A percentile compares a stretch with the other conserved stretches of the same genome.
Evolutionary conservation across 129 eudicot species (phyloP).

Genomic region (Saposhnikovia divaricata): DNA sequence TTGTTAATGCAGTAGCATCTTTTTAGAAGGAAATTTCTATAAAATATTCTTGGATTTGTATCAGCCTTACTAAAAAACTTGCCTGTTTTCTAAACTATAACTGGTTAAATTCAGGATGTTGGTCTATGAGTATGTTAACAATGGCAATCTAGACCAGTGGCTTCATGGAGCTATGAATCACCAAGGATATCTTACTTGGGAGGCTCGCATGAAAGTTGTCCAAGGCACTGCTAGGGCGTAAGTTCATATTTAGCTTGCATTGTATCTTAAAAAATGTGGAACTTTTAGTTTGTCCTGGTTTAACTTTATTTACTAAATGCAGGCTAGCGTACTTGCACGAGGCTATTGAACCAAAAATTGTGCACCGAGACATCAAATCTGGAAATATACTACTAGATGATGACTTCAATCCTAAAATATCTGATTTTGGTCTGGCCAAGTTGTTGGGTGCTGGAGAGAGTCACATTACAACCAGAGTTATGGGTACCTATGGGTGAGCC

Average conservation of each 20-base stretch:
- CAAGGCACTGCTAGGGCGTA: conserved; percentile 30
- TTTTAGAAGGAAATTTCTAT: background rate
- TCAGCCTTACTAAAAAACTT: background rate
- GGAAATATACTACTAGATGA: conserved; percentile 28
- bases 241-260: background rate
- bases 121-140: conserved; percentile 26
- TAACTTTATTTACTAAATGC: background rate
- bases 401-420: conserved; percentile 26
- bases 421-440: conserved; percentile 34
- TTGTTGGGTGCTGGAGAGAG: conserved; percentile 27
- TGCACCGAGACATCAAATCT: conserved; percentile 32
- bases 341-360: conserved; percentile 32
- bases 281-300: background rate
- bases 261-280: background rate
- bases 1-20: background rate
- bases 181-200: conserved; percentile 26
- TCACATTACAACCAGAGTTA: conserved; percentile 15
- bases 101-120: conserved; percentile 13
- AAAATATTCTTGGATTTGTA: background rate
- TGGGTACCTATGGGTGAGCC: conserved; percentile 13
- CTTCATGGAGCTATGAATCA: conserved; percentile 34
- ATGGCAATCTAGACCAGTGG: conserved; percentile 27
- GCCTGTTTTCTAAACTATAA: background rate
- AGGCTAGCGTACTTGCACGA: conserved; percentile 32
- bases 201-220: conserved; percentile 23